phyloP scores from a whole-genome alignment of 345 rosid species.

The Populus ilicifolia region DNA sequence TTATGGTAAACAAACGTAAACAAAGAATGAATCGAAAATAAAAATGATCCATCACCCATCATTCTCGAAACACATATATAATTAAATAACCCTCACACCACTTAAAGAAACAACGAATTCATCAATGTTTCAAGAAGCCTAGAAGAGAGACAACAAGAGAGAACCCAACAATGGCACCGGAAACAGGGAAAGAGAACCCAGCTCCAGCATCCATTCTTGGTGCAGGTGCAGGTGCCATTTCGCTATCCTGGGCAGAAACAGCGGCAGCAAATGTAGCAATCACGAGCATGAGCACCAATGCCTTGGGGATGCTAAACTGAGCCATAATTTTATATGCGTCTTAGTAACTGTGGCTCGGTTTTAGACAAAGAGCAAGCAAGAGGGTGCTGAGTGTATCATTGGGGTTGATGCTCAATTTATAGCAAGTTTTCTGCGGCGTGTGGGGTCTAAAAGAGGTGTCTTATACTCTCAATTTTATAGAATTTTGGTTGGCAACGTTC shows the following conservation, averaged over 20 bases:
- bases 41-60: neutral
- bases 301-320: constrained; percentile 20
- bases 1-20: too few species aligned
- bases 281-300: constrained; percentile 8
- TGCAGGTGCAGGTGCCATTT: constrained; percentile 29
- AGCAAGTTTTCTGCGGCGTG: neutral
- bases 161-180: constrained; percentile 16
- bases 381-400: neutral
- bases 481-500: constrained; percentile 1
- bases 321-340: constrained; percentile 21
- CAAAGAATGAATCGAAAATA: too few species aligned
- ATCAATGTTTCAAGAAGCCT: constrained; percentile 22
- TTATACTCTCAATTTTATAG: neutral
- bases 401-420: neutral
- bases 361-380: neutral
- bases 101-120: neutral
- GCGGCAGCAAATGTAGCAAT: constrained; percentile 6
- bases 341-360: neutral
- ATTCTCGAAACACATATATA: neutral
- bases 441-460: neutral
- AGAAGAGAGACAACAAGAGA: constrained; percentile 30
- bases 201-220: constrained; percentile 34
- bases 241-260: constrained; percentile 34
- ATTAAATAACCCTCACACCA: neutral
- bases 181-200: constrained; percentile 24